Evolutionary conservation across 2,329 filamentous ascomycete genomes (phyloP).

Genomic region (Colletotrichum spinosum): DNA sequence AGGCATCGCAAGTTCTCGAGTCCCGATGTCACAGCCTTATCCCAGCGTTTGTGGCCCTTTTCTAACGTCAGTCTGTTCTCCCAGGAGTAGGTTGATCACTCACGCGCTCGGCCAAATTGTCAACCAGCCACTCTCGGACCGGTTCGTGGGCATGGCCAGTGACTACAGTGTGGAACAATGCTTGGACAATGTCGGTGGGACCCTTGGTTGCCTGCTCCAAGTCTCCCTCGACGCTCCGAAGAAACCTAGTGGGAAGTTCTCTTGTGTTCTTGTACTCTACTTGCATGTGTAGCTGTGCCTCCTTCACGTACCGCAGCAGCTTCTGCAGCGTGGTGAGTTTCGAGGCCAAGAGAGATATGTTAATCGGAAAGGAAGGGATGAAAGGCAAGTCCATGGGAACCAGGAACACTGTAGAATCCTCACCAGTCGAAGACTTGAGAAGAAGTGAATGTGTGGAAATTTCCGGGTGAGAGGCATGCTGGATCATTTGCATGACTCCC

Average conservation of each 20-base stretch:
- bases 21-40: constrained; percentile 83
- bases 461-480: constrained; percentile 78
- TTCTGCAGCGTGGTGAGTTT: constrained; percentile 92
- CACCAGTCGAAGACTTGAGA: constrained; percentile 58
- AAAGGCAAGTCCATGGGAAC: constrained; percentile 87
- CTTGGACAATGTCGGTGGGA: constrained; percentile 73
- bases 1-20: constrained; percentile 82
- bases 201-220: constrained; percentile 72
- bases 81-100: constrained; percentile 42
- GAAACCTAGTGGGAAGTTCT: constrained; percentile 82
- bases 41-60: constrained; percentile 94
- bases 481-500: constrained; percentile 55
- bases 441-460: constrained; percentile 83
- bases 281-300: constrained; percentile 82
- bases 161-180: constrained; percentile 84
- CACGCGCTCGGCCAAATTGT: constrained; percentile 83
- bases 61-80: constrained; percentile 34
- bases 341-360: constrained; percentile 85
- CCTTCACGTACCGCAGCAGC: constrained; percentile 84
- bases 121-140: constrained; percentile 88
- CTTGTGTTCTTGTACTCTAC: constrained; percentile 86
- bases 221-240: constrained; percentile 81
- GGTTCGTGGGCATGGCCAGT: constrained; percentile 83
- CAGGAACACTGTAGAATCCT: constrained; percentile 64
- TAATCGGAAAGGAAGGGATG: constrained; percentile 80